Percentiles rank a stretch among this genome's conserved stretches.
Conservation (phyloP, 1,284 basidiomycete species). For the Stygiomarasmius scandens region DNA sequence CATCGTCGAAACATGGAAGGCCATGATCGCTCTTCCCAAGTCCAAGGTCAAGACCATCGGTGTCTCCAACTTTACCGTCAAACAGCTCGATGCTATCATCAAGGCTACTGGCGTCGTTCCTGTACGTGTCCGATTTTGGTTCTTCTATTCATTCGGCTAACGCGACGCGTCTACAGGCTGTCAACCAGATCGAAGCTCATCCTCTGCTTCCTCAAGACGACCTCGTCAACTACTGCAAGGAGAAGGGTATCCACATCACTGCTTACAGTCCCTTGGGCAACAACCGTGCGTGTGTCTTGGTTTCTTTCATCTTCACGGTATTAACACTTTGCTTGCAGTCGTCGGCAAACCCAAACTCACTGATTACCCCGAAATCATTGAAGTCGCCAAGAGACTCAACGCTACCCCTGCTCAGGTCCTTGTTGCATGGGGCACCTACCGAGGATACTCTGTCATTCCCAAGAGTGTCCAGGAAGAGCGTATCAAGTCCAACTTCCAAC, state of each 20-base stretch:
- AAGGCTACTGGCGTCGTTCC: conserved; percentile 78
- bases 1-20: conserved; percentile 83
- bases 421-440: conserved; percentile 67
- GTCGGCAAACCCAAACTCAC: conserved; percentile 60
- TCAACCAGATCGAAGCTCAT: conserved; percentile 87
- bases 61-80: conserved; percentile 82
- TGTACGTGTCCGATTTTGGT: conserved; percentile 27
- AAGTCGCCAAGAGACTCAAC: conserved; percentile 58
- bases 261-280: conserved; percentile 88
- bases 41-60: conserved; percentile 52
- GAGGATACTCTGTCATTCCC: conserved; percentile 73
- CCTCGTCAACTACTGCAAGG: conserved; percentile 67
- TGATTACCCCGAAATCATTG: conserved; percentile 63
- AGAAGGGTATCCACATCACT: conserved; percentile 78
- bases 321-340: conserved; percentile 37
- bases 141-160: not conserved
- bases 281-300: conserved; percentile 49
- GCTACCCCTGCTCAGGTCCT: conserved; percentile 72
- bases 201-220: conserved; percentile 76
- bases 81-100: conserved; percentile 70
- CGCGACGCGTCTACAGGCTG: conserved; percentile 38
- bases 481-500: conserved; percentile 72
- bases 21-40: conserved; percentile 65
- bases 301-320: conserved; percentile 1
- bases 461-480: conserved; percentile 68